phyloP scores from a whole-genome alignment of 2,329 filamentous ascomycete species.

The Hypomyces rosellus region DNA sequence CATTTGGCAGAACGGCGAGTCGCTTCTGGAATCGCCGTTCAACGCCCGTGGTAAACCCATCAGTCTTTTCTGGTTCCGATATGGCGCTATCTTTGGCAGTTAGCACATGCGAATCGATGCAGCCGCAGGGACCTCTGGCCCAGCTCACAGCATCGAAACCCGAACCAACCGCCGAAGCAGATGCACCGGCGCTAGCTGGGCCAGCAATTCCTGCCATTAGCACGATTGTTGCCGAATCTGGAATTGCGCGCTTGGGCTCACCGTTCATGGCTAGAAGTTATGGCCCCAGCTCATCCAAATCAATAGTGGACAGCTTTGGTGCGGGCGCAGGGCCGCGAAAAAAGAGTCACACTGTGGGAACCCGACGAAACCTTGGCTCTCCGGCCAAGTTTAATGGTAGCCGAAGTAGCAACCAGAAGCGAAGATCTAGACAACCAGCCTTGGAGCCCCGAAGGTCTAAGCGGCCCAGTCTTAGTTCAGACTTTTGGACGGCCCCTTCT shows the following conservation, averaged over 20 bases:
- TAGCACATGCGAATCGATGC: constrained; percentile 60
- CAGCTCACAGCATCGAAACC: constrained; percentile 44
- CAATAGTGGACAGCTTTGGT: constrained; percentile 34
- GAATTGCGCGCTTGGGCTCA: constrained; percentile 39
- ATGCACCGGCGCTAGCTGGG: not conserved
- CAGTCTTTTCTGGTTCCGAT: constrained; percentile 53
- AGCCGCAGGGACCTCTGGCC: constrained; percentile 54
- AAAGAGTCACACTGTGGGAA: constrained; percentile 44
- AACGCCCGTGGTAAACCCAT: constrained; percentile 39
- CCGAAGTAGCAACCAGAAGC: constrained; percentile 49
- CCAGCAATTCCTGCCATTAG: not conserved
- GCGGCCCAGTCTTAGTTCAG: constrained; percentile 48
- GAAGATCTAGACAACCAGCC: constrained; percentile 41
- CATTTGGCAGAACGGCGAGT: constrained; percentile 45
- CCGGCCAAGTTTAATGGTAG: constrained; percentile 46
- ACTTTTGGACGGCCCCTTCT: constrained; percentile 46
- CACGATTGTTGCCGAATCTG: not conserved
- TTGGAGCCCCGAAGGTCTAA: constrained; percentile 43
- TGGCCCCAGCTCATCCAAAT: constrained; percentile 53
- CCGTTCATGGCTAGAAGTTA: constrained; percentile 55
- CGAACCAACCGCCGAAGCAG: not conserved
- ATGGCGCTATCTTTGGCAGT: constrained; percentile 58
- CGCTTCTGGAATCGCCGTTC: constrained; percentile 44
- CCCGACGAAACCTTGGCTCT: constrained; percentile 45
- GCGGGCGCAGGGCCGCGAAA: constrained; percentile 28